These are phyloP conservation scores for Caloboletus firmus DNA, from an alignment of 1,284 basidiomycete genomes.

Conservation along the genomic window DNA sequence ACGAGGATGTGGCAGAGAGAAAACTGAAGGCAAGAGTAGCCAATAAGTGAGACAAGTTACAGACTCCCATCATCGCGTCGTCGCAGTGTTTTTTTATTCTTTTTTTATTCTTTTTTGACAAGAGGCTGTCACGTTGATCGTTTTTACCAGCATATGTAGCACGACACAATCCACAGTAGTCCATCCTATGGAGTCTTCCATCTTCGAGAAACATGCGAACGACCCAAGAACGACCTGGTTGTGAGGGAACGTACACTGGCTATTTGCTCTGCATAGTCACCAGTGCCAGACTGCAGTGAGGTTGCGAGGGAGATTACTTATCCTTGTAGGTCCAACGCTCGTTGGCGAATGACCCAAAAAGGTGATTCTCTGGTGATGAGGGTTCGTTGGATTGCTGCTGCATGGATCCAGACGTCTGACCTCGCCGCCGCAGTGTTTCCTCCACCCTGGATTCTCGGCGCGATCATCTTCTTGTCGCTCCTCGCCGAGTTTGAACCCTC, in stretches of 20 bases:
- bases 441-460: background rate
- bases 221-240: too few relatives aligned
- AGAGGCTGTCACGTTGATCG: constrained; percentile 6
- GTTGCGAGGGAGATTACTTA: background rate
- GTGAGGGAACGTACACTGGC: background rate
- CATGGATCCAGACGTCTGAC: background rate
- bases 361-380: too few relatives aligned
- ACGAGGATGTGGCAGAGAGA: constrained; percentile 27
- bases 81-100: constrained; percentile 8
- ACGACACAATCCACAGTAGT: background rate
- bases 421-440: background rate
- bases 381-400: too few relatives aligned
- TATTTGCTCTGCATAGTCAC: background rate
- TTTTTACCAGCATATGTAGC: constrained; percentile 11
- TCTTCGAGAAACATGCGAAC: background rate
- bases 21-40: constrained; percentile 23
- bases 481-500: too few relatives aligned
- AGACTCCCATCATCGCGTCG: background rate
- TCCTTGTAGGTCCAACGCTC: background rate
- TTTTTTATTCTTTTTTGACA: constrained; percentile 7
- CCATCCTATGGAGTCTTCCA: constrained; percentile 1
- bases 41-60: constrained; percentile 19
- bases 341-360: too few relatives aligned
- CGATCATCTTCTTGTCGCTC: background rate
- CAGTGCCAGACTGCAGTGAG: background rate